These are phyloP conservation scores for Rhypophila decipiens DNA, from an alignment of 495 filamentous ascomycete genomes.

Conservation along the genomic window DNA sequence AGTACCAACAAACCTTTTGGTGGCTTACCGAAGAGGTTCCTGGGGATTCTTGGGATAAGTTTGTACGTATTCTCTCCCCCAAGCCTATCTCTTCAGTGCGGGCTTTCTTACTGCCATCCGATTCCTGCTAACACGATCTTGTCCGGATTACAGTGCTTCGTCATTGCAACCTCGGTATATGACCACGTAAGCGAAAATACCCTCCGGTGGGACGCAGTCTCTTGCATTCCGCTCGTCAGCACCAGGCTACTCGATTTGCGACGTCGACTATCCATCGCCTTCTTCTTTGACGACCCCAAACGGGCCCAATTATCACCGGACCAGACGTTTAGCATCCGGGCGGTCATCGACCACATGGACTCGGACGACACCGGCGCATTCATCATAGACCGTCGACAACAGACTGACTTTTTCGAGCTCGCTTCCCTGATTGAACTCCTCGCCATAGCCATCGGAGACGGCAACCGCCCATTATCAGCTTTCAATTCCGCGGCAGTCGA, in stretches of 20 bases:
- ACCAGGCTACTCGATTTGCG: constrained; percentile 55
- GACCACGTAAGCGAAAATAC: constrained; percentile 40
- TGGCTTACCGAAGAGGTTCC: constrained; percentile 11
- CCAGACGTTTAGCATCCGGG: constrained; percentile 42
- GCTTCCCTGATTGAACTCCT: constrained; percentile 58
- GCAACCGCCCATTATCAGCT: constrained; percentile 24
- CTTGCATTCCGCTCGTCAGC: constrained; percentile 53
- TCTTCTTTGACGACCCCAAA: constrained; percentile 50
- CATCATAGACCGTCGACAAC: constrained; percentile 17
- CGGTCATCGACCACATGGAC: constrained; percentile 47
- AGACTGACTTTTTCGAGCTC: constrained; percentile 64
- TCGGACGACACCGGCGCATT: constrained; percentile 26
- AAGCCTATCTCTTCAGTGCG: background rate
- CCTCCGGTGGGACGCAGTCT: constrained; percentile 45
- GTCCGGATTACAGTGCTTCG: constrained; percentile 37
- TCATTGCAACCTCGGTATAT: constrained; percentile 49
- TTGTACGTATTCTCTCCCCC: constrained; percentile 2
- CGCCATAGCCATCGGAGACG: constrained; percentile 66
- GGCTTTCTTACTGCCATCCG: background rate
- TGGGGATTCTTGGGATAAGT: constrained; percentile 15
- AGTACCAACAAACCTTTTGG: constrained; percentile 17
- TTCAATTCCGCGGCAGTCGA: constrained; percentile 30
- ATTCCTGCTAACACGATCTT: background rate
- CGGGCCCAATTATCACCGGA: constrained; percentile 39
- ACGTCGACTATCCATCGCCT: constrained; percentile 66